Conservation (phyloP, 2,329 filamentous ascomycete species). For the Talaromyces sp. region DNA sequence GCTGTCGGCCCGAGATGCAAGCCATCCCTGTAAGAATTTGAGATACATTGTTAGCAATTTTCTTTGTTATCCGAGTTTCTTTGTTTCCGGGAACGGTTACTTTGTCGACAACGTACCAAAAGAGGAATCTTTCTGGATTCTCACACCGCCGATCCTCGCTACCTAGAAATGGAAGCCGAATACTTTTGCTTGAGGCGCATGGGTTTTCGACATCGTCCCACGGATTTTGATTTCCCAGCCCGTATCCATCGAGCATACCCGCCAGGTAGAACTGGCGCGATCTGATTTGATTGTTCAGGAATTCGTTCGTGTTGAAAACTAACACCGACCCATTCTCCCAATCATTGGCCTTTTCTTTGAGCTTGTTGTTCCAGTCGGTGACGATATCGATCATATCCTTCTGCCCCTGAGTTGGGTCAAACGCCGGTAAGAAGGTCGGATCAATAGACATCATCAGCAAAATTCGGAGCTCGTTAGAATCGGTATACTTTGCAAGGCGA, state of each 20-base stretch:
- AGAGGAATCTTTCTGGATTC: slow-evolving; percentile 40
- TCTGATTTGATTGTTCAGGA: slow-evolving; percentile 40
- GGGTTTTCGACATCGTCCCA: slow-evolving; percentile 38
- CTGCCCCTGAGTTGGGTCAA: slow-evolving; percentile 26
- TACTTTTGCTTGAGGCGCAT: slow-evolving; percentile 32
- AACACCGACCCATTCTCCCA: slow-evolving; percentile 39
- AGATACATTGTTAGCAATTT: slow-evolving; percentile 19
- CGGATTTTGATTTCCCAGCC: slow-evolving; percentile 34
- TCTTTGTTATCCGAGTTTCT: slow-evolving; percentile 10
- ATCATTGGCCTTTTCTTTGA: slow-evolving; percentile 30
- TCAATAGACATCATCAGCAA: slow-evolving; percentile 41
- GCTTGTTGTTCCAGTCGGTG: slow-evolving; percentile 36
- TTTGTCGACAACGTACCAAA: slow-evolving; percentile 36
- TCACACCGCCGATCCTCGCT: slow-evolving; percentile 30
- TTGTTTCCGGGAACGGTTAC: slow-evolving; percentile 15
- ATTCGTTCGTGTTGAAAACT: slow-evolving; percentile 42
- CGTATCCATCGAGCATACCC: slow-evolving; percentile 37
- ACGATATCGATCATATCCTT: slow-evolving; percentile 37
- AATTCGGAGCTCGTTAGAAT: slow-evolving; percentile 33
- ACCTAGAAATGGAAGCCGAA: slow-evolving; percentile 26
- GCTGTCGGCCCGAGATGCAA: slow-evolving; percentile 42
- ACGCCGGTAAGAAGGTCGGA: slow-evolving; percentile 43
- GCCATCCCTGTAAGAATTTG: slow-evolving; percentile 35
- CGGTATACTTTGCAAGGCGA: slow-evolving; percentile 31
- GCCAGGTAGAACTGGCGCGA: slow-evolving; percentile 38